Evolutionary conservation across 768 basidiomycete species (phyloP), one percentile per base, ranked within the genome.

Genomic region (Pleurotus salmoneostramineus): DNA sequence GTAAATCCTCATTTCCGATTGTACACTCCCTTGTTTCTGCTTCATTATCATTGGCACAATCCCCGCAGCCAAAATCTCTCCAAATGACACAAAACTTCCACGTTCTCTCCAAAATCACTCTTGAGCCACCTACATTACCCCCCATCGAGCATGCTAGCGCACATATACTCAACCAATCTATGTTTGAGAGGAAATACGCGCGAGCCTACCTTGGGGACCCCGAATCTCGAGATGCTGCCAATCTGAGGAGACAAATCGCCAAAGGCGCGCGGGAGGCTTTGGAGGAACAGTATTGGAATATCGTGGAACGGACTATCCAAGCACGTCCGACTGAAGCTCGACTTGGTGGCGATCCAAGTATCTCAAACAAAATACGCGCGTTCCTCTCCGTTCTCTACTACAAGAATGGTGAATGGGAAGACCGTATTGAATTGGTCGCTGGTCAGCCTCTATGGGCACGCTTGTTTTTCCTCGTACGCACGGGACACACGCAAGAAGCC

Each of bases 391-490:
- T 98, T 52, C 76, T 83, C 62, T 91, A 89, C 71, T 91, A 94
- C 66, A 78, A 83, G 61, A 82, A 82, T 62, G 87, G 86, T 14
- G 91, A 92, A 62, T 96, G 95, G 91, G 87, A 90, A 50, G 91
- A 91, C 57, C 79, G 87, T 56, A 86, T 97, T 59, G 95, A 98
- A 82, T 74, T 94, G 58, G 84, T 96, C 21, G 87, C 89, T 57
- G 90, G 91, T 7, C 88, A 90, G 64, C 93, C 95, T 1, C 63
- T 98, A 10, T 99, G 95, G 94, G 96, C 95, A 7, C 88, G 92
- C 58, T 68, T 95, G n/a, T 98, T 92, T 72, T 95, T 89, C 73
- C 82, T 99, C 12, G 78, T 99, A 7, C 85, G 96, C 27, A 89
- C 89, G 1, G 96, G 96, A 0, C 88, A 95, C 68, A 68, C 78